Conservation (phyloP, 139 green algal genomes). For the Choricystis sp. region DNA sequence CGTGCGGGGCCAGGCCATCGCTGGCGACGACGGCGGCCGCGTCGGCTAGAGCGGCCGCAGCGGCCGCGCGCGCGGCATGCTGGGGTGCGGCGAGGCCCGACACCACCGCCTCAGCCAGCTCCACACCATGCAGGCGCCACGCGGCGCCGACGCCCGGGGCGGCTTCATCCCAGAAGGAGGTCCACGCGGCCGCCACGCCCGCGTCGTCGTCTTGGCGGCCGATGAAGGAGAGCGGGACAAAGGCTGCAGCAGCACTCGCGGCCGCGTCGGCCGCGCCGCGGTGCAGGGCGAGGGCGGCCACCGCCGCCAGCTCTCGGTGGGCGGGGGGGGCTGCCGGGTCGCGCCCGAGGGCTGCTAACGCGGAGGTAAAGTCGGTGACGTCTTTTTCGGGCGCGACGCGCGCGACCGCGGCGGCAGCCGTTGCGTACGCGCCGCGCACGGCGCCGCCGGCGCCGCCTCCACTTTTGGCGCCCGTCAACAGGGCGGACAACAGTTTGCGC, state of each 20-base stretch:
- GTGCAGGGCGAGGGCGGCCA: conserved; percentile 39
- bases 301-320: conserved; percentile 9
- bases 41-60: background rate
- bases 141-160: too few relatives aligned
- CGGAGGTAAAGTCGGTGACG: conserved; percentile 32
- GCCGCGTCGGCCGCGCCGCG: conserved; percentile 21
- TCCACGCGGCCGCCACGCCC: background rate
- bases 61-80: too few relatives aligned
- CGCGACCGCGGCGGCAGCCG: conserved; percentile 25
- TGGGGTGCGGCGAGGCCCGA: background rate
- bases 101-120: background rate
- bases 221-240: background rate
- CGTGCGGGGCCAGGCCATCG: background rate
- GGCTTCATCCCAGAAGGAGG: background rate
- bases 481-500: conserved; percentile 5
- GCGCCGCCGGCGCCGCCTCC: conserved; percentile 14
- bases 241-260: too few relatives aligned
- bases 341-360: conserved; percentile 2
- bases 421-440: conserved; percentile 40
- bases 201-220: background rate
- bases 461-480: conserved; percentile 2
- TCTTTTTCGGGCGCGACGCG: conserved; percentile 26
- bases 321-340: too few relatives aligned
- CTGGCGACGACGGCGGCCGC: too few relatives aligned
- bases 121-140: background rate